A percentile compares a stretch with the other conserved stretches of the same genome.
These are phyloP conservation scores for Erythrophleum ivorense DNA, from an alignment of 331 rosid genomes.

Conservation along the genomic window DNA sequence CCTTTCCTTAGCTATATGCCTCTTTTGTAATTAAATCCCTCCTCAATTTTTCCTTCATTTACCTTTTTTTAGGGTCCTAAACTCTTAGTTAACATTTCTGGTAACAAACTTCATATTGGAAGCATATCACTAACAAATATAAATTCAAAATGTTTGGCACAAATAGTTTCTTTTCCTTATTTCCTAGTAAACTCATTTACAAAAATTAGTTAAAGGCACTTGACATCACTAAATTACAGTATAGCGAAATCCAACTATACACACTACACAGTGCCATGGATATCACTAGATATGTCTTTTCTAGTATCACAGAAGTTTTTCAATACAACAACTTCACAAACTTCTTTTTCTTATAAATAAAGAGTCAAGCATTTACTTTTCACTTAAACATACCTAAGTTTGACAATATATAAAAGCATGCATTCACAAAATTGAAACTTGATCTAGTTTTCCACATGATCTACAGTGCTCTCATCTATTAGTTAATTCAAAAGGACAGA, in stretches of 20 bases:
- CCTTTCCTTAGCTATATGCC: too few species aligned
- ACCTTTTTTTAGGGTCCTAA: too few species aligned
- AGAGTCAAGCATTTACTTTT: not conserved
- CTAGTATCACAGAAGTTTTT: constrained; percentile 6
- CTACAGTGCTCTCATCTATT: constrained; percentile 26
- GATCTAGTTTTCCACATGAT: constrained; percentile 18
- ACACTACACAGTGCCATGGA: constrained; percentile 12
- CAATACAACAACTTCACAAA: constrained; percentile 29
- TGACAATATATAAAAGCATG: not conserved
- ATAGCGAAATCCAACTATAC: not conserved
- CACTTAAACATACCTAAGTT: constrained; percentile 4
- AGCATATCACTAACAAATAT: not conserved
- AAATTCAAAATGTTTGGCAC: not conserved
- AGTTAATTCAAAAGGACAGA: constrained; percentile 28
- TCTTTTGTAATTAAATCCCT: too few species aligned
- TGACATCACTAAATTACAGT: not conserved
- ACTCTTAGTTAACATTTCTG: too few species aligned
- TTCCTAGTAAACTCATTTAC: not conserved
- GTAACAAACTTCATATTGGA: too few species aligned
- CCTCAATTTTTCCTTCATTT: too few species aligned
- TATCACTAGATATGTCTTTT: not conserved
- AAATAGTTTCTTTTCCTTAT: not conserved
- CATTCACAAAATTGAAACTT: constrained; percentile 21
- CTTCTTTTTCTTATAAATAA: not conserved
- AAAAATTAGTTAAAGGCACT: not conserved